Evolutionary conservation across 352 stramenopile genomes (phyloP).

Genomic region (Pilasporangium apinafurcum): DNA sequence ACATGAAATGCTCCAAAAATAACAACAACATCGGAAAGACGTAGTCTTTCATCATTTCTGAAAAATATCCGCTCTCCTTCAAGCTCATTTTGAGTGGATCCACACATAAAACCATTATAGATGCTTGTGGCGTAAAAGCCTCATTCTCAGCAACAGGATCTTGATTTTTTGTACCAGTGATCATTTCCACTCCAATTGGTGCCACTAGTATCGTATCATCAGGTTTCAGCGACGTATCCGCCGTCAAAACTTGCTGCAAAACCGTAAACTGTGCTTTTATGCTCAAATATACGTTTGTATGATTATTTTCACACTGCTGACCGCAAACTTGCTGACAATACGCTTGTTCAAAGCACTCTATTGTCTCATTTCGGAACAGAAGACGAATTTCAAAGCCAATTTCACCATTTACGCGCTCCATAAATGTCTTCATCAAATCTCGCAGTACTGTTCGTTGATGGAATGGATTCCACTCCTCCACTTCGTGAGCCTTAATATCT

Average conservation of each 20-base stretch:
- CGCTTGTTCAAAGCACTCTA: neutral
- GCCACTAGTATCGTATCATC: neutral
- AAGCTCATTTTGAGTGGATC: no score
- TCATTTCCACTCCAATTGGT: neutral
- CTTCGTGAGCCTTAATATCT: no score
- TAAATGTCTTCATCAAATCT: neutral
- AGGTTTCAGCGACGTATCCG: constrained; percentile 6
- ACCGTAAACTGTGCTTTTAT: constrained; percentile 4
- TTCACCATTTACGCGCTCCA: neutral
- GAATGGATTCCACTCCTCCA: neutral
- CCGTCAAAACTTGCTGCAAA: constrained; percentile 6
- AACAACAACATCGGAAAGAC: constrained; percentile 4
- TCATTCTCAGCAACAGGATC: constrained; percentile 1
- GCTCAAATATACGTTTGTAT: neutral
- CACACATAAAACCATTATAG: no score
- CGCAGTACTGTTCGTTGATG: neutral
- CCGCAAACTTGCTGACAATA: neutral
- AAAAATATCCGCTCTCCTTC: neutral
- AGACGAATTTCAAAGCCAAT: constrained; percentile 2
- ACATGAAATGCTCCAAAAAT: neutral
- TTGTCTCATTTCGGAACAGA: constrained; percentile 8
- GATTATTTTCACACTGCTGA: neutral
- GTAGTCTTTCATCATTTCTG: neutral
- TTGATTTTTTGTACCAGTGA: neutral
- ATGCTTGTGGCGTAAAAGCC: neutral